Conservation (phyloP, 2,329 filamentous ascomycete species). For the Ustulina deusta region DNA sequence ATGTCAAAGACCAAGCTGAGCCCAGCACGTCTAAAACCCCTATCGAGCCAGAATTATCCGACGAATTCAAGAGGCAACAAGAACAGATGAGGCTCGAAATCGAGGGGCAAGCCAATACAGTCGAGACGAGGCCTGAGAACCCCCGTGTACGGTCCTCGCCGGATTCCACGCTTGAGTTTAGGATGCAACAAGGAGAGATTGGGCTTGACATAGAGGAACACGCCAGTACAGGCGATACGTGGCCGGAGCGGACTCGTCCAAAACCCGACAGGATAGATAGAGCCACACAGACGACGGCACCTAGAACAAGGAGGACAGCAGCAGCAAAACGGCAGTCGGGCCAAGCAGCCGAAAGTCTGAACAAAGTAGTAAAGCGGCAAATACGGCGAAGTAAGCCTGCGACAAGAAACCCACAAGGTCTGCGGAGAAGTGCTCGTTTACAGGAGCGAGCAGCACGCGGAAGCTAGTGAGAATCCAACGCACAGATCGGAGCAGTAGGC, state of each 20-base stretch:
- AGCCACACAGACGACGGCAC: background rate
- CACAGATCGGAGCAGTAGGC: too few relatives aligned
- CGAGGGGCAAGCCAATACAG: background rate
- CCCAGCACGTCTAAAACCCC: background rate
- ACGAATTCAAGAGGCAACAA: background rate
- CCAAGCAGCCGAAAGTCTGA: background rate
- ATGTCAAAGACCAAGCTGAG: background rate
- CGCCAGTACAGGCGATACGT: background rate
- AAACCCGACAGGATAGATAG: background rate
- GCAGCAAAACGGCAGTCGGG: background rate
- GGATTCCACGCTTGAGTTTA: background rate
- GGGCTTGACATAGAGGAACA: background rate
- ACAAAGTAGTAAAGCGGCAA: conserved; percentile 8
- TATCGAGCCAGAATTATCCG: background rate
- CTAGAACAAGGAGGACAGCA: background rate
- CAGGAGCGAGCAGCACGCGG: conserved; percentile 4
- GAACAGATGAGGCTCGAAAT: background rate
- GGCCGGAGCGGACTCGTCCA: background rate
- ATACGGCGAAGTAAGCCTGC: background rate
- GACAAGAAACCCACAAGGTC: background rate
- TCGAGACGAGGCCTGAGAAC: background rate
- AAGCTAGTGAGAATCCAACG: background rate
- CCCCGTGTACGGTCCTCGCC: too few relatives aligned
- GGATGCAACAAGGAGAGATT: background rate
- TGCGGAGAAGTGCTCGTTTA: conserved; percentile 21